A percentile compares a stretch with the other conserved stretches of the same genome.
These are phyloP conservation scores for Candida germanica DNA, from an alignment of 805 yeast genomes.

Conservation along the genomic window DNA sequence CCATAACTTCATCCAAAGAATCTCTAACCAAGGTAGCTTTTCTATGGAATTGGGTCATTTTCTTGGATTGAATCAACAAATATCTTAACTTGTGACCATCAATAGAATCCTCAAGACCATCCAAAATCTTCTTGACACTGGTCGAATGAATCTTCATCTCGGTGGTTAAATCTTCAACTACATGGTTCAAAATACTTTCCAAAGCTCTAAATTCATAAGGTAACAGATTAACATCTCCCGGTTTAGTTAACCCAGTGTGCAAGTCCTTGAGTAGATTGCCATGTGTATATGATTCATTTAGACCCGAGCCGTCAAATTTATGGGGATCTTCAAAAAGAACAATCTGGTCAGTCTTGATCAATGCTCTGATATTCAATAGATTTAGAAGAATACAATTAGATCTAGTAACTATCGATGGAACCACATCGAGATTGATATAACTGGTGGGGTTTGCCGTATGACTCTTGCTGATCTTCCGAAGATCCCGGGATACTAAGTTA, in stretches of 20 bases:
- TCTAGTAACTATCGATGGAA: conserved; percentile 53
- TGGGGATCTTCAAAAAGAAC: conserved; percentile 39
- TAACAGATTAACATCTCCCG: conserved; percentile 32
- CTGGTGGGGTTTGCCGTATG: conserved; percentile 15
- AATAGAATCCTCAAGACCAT: conserved; percentile 77
- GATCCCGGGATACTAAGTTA: conserved; percentile 54
- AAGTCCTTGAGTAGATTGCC: conserved; percentile 43
- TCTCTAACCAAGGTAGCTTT: conserved; percentile 81
- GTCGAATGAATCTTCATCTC: conserved; percentile 85
- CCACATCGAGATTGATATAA: conserved; percentile 43
- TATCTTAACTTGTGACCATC: conserved; percentile 77
- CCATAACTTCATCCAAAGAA: conserved; percentile 78
- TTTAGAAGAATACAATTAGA: conserved; percentile 46
- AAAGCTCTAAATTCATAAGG: conserved; percentile 91
- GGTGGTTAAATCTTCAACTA: conserved; percentile 70
- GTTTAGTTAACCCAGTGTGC: conserved; percentile 33
- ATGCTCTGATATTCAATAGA: conserved; percentile 48
- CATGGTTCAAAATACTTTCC: conserved; percentile 81
- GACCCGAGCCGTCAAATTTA: conserved; percentile 28
- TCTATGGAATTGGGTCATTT: conserved; percentile 77
- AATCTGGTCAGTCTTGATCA: conserved; percentile 51
- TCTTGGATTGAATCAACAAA: conserved; percentile 79
- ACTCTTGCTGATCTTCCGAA: conserved; percentile 47
- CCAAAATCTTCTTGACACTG: conserved; percentile 67
- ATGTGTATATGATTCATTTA: conserved; percentile 44